These are phyloP conservation scores for Mucor racemosus DNA, from an alignment of 371 early-diverging fungal genomes.

Conservation along the genomic window DNA sequence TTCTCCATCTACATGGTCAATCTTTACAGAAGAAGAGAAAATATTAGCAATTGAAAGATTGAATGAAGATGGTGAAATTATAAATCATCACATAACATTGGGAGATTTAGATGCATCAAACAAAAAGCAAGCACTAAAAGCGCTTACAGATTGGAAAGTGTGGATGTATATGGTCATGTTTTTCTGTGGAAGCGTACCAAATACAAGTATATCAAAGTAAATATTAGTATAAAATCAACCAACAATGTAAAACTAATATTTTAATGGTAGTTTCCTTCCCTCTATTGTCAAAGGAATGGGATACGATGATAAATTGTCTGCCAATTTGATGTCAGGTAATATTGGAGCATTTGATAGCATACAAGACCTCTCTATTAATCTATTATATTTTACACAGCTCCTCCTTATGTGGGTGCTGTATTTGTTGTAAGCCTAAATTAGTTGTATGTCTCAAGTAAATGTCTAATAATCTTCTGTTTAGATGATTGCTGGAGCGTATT, in stretches of 20 bases:
- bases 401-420: constrained; percentile 51
- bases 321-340: constrained; percentile 54
- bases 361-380: too few relatives aligned
- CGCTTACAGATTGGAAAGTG: constrained; percentile 51
- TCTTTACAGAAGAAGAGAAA: constrained; percentile 39
- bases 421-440: constrained; percentile 34
- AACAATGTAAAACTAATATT: background rate
- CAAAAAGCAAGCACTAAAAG: constrained; percentile 41
- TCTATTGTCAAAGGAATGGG: constrained; percentile 52
- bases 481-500: constrained; percentile 48
- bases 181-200: constrained; percentile 55
- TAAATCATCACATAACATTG: constrained; percentile 30
- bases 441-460: background rate
- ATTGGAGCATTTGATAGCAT: background rate
- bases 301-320: constrained; percentile 46
- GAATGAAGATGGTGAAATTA: constrained; percentile 17
- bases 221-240: background rate
- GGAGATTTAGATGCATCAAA: constrained; percentile 45
- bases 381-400: constrained; percentile 26
- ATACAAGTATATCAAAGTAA: constrained; percentile 56
- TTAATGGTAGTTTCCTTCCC: constrained; percentile 39
- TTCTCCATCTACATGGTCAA: constrained; percentile 43
- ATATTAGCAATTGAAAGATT: constrained; percentile 35
- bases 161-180: constrained; percentile 60
- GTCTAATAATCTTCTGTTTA: background rate